Percentiles rank a stretch among this genome's conserved stretches.
Evolutionary conservation across 2,329 filamentous ascomycete genomes (phyloP).

Genomic region (Fusarium sp.): DNA sequence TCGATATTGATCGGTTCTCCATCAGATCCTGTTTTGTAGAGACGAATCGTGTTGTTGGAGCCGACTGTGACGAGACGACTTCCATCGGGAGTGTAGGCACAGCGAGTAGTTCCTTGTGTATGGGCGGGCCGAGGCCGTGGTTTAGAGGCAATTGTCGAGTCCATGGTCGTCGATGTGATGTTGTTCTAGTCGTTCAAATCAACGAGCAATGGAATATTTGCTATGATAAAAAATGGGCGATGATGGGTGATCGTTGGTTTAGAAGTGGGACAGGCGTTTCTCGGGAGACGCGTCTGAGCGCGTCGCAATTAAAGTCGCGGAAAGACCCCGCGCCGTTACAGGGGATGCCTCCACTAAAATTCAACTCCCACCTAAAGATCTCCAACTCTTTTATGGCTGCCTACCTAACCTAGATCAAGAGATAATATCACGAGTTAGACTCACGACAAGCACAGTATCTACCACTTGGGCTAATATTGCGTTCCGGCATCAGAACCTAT

Average conservation of each 20-base stretch:
- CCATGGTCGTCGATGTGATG: constrained; percentile 40
- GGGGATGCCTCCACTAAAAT: constrained; percentile 29
- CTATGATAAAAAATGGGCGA: constrained; percentile 4
- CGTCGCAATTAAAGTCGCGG: constrained; percentile 52
- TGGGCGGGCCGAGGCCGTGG: constrained; percentile 76
- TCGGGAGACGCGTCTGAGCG: constrained; percentile 53
- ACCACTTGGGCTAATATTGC: neutral
- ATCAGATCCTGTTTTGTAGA: constrained; percentile 91
- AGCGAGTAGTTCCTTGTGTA: constrained; percentile 85
- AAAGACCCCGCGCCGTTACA: constrained; percentile 44
- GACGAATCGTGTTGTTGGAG: constrained; percentile 90
- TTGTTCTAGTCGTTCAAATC: neutral
- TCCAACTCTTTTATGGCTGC: constrained; percentile 21
- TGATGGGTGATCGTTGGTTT: constrained; percentile 11
- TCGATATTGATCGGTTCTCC: constrained; percentile 94
- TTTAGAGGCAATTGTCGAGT: constrained; percentile 51
- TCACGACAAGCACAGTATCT: neutral
- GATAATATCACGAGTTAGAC: neutral
- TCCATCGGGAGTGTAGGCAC: constrained; percentile 91
- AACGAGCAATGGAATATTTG: constrained; percentile 12
- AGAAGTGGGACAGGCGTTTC: constrained; percentile 22
- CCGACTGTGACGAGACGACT: constrained; percentile 89
- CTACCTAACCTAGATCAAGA: constrained; percentile 26
- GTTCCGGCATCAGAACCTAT: neutral
- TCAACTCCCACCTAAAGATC: constrained; percentile 10